Percentiles rank a stretch among this genome's conserved stretches.
These are phyloP conservation scores for Quillaja saponaria DNA, from an alignment of 306 rosid species.

Conservation along the genomic window DNA sequence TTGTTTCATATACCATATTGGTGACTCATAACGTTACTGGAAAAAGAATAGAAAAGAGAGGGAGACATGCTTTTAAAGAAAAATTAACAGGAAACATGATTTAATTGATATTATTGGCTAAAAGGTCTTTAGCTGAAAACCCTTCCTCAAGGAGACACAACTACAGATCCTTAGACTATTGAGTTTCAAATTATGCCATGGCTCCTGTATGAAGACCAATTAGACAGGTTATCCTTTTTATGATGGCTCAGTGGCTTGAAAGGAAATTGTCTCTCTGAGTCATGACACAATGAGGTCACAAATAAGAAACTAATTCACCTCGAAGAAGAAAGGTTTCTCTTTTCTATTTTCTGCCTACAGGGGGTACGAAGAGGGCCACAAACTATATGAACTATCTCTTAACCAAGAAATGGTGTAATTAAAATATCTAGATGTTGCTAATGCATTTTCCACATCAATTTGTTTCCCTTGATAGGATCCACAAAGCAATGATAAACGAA, in stretches of 20 bases:
- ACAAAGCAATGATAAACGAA: no score
- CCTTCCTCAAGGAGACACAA: not conserved
- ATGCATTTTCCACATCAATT: no score
- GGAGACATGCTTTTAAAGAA: not conserved
- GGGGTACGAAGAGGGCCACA: no score
- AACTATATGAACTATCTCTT: no score
- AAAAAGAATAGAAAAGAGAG: no score
- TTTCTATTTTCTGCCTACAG: no score
- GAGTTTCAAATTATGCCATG: not conserved
- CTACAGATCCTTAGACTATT: not conserved
- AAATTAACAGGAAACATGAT: not conserved
- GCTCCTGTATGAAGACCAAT: not conserved
- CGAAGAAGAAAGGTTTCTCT: no score
- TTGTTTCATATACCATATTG: no score
- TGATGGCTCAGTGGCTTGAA: slow-evolving; percentile 6
- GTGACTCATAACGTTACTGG: no score
- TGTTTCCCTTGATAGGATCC: no score
- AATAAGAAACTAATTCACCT: not conserved
- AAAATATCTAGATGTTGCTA: no score
- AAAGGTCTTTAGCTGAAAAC: slow-evolving; percentile 1
- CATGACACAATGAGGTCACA: not conserved
- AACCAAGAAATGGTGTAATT: no score
- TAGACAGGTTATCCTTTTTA: not conserved
- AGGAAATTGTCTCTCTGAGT: slow-evolving; percentile 5
- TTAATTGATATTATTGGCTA: slow-evolving; percentile 7